phyloP scores from a whole-genome alignment of 1,139 yeast genomes.

The Protomyces arabidopsidicola region DNA sequence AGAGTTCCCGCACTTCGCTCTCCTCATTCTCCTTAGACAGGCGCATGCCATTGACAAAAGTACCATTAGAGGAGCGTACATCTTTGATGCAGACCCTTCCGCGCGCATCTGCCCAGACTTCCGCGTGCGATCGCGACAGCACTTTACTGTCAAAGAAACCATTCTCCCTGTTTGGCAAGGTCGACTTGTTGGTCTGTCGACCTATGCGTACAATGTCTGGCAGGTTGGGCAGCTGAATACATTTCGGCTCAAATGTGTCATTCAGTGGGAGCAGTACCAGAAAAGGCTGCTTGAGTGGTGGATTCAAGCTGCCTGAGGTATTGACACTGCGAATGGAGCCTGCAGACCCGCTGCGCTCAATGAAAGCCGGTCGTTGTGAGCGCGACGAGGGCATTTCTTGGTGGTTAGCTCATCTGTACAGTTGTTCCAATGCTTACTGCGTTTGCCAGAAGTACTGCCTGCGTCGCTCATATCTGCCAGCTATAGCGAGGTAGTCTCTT shows the following conservation, averaged over 20 bases:
- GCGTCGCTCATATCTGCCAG: neutral
- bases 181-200: slow-evolving; percentile 71
- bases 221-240: slow-evolving; percentile 67
- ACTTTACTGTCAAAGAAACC: slow-evolving; percentile 95
- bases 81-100: slow-evolving; percentile 77
- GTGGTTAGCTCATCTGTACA: neutral
- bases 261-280: slow-evolving; percentile 53
- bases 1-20: slow-evolving; percentile 55
- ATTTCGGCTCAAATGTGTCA: slow-evolving; percentile 75
- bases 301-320: neutral
- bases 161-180: slow-evolving; percentile 71
- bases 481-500: too few species aligned
- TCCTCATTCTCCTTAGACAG: slow-evolving; percentile 56
- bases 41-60: slow-evolving; percentile 74
- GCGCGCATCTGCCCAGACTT: slow-evolving; percentile 66
- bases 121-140: slow-evolving; percentile 89
- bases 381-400: neutral
- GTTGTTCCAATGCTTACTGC: neutral
- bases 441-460: neutral
- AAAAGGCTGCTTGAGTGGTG: slow-evolving; percentile 3
- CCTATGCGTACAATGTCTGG: slow-evolving; percentile 88
- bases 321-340: neutral
- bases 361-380: neutral
- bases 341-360: neutral
- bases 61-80: slow-evolving; percentile 88